Conservation (phyloP, 2,329 filamentous ascomycete species). For the Colletotrichum cordylinicola region DNA sequence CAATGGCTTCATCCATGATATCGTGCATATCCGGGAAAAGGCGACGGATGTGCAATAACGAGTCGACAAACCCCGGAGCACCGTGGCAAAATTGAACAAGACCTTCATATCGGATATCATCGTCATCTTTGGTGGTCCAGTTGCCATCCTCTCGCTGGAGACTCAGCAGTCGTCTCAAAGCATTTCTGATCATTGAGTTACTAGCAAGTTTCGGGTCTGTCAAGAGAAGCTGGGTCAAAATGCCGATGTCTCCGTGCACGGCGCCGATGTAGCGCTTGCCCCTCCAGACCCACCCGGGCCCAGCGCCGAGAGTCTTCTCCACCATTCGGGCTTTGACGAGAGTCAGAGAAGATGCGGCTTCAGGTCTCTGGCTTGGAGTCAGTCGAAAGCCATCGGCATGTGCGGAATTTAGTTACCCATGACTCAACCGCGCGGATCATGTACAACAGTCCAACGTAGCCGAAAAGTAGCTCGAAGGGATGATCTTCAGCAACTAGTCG, state of each 20-base stretch:
- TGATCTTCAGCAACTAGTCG: slow-evolving; percentile 39
- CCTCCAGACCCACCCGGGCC: slow-evolving; percentile 66
- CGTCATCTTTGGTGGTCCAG: slow-evolving; percentile 52
- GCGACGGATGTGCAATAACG: slow-evolving; percentile 58
- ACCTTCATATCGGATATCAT: slow-evolving; percentile 21
- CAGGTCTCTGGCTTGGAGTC: slow-evolving; percentile 54
- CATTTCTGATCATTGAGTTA: slow-evolving; percentile 57
- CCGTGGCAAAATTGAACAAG: slow-evolving; percentile 74
- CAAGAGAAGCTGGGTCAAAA: slow-evolving; percentile 70
- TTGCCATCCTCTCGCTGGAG: slow-evolving; percentile 68
- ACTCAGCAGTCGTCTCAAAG: slow-evolving; percentile 61
- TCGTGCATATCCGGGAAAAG: slow-evolving; percentile 61
- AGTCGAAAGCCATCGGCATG: slow-evolving; percentile 54
- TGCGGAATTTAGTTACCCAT: slow-evolving; percentile 56
- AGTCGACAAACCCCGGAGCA: slow-evolving; percentile 66
- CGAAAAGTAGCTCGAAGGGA: slow-evolving; percentile 69
- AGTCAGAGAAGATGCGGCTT: slow-evolving; percentile 56
- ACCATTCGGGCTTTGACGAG: slow-evolving; percentile 22
- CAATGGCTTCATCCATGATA: slow-evolving; percentile 60
- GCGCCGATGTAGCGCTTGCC: slow-evolving; percentile 69
- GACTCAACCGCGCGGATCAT: slow-evolving; percentile 67
- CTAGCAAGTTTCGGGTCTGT: slow-evolving; percentile 60
- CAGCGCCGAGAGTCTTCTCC: slow-evolving; percentile 23
- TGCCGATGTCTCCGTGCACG: slow-evolving; percentile 72
- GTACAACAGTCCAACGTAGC: slow-evolving; percentile 72